Evolutionary conservation across 805 yeast species (phyloP), one percentile per base, ranked within the genome.

Genomic region (Torulaspora delbrueckii): DNA sequence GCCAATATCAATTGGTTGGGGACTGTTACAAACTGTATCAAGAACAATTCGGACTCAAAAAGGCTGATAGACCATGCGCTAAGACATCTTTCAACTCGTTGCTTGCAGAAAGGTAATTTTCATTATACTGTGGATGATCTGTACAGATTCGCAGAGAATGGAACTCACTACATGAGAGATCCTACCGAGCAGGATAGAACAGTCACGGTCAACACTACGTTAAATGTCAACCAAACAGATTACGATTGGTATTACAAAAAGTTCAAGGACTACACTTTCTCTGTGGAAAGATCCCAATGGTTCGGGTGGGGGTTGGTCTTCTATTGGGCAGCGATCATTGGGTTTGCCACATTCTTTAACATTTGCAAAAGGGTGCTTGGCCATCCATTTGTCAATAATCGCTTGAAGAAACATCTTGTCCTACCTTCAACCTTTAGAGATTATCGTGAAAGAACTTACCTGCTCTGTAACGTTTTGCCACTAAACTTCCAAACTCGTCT

Each of bases 271-370:
- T 66, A 58, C 34, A 64, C 69, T 19, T 59, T 64, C 5, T 68
- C 66, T 27, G 71, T 72, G 7, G 47, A 62, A 22, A 58, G 69
- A 39, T 67, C 73, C 14, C 73, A 67, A 47, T 64, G 71, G 56
- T 66, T 66, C 42, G 75, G 74, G 8, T 73, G 77, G 77, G 77
- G 76, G n/a, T 56, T 61, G 31, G 59, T 71, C 22, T 69, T 69
- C 46, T 73, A 60, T 45, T 73, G 77, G 77, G 58, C 57, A 0
- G 55, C 63, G 5, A 51, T 73, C 12, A 41, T 73, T 22, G 35
- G 58, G 0, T 30, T 68, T 1, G 67, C 66, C 0, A 62, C 71
- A 1, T 7, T 68, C 1, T 43, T 55, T 40, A 67, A 69, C 45
- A 32, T 67, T 16, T 45, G 50, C 27, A 56, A 53, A 31, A 60